Evolutionary conservation across 2,329 filamentous ascomycete species (phyloP).

Genomic region (Pyrenochaeta sp.): DNA sequence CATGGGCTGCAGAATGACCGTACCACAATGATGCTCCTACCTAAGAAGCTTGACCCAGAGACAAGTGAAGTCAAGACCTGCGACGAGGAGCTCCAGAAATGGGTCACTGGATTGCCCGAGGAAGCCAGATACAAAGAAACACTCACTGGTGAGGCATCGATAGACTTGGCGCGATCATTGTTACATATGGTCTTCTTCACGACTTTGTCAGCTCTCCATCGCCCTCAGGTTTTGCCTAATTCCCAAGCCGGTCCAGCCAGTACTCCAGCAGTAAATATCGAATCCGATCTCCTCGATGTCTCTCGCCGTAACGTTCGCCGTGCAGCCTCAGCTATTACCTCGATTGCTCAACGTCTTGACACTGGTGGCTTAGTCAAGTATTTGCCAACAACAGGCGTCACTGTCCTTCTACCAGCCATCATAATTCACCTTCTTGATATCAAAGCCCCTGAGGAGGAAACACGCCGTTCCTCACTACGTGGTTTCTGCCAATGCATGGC

Average conservation of each 20-base stretch:
- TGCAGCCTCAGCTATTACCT: conserved; percentile 85
- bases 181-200: conserved; percentile 95
- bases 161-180: conserved; percentile 80
- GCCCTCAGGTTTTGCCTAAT: conserved; percentile 86
- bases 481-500: conserved; percentile 93
- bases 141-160: conserved; percentile 63
- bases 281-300: conserved; percentile 77
- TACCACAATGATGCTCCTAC: conserved; percentile 86
- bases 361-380: conserved; percentile 76
- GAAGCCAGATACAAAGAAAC: conserved; percentile 75
- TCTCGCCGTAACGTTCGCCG: conserved; percentile 84
- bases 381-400: conserved; percentile 88
- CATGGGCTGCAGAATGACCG: conserved; percentile 75
- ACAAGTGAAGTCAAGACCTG: conserved; percentile 80
- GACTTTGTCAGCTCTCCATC: conserved; percentile 87
- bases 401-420: conserved; percentile 88
- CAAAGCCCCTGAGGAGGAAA: conserved; percentile 78
- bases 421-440: conserved; percentile 94
- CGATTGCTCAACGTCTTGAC: conserved; percentile 80
- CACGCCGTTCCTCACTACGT: conserved; percentile 75
- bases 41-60: conserved; percentile 86
- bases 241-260: conserved; percentile 63
- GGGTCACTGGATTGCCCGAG: conserved; percentile 75
- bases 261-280: conserved; percentile 49
- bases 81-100: conserved; percentile 79